phyloP scores from a whole-genome alignment of 768 basidiomycete species.

The Tremella mesenterica region DNA sequence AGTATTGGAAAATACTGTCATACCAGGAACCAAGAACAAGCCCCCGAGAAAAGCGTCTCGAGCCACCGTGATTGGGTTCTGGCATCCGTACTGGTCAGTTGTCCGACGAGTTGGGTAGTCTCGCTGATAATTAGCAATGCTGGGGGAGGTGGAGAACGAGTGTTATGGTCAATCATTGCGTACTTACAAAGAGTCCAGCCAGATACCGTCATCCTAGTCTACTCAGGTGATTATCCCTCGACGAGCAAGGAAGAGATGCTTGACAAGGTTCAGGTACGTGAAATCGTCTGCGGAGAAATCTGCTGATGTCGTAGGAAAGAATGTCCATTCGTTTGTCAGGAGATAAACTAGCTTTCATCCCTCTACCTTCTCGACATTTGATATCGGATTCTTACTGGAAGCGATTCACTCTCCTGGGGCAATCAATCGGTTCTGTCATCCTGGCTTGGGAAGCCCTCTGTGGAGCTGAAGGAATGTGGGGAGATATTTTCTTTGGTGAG shows the following conservation, averaged over 20 bases:
- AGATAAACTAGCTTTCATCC: conserved; percentile 66
- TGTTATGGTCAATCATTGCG: conserved; percentile 83
- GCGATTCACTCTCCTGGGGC: conserved; percentile 83
- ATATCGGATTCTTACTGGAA: conserved; percentile 79
- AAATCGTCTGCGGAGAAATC: not conserved
- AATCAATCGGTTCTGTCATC: conserved; percentile 77
- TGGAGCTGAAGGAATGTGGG: conserved; percentile 54
- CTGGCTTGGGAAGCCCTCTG: conserved; percentile 72
- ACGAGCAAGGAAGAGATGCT: conserved; percentile 73
- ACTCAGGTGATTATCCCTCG: conserved; percentile 70
- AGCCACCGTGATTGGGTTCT: conserved; percentile 61
- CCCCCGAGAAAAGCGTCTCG: conserved; percentile 15
- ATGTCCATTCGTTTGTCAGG: conserved; percentile 71
- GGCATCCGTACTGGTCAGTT: conserved; percentile 89
- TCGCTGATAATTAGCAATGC: conserved; percentile 59
- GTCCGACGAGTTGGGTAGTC: not conserved
- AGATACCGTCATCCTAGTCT: conserved; percentile 62
- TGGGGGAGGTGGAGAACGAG: conserved; percentile 92
- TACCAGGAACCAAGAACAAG: conserved; percentile 21
- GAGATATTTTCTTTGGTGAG: conserved; percentile 84
- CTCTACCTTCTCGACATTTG: conserved; percentile 58
- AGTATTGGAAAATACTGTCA: conserved; percentile 15
- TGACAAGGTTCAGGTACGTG: conserved; percentile 65
- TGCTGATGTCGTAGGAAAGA: conserved; percentile 52
- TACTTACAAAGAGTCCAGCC: conserved; percentile 53